Base-by-base conservation (phyloP, 2,329 filamentous ascomycete genomes). In the Bretziella fagacearum region DNA sequence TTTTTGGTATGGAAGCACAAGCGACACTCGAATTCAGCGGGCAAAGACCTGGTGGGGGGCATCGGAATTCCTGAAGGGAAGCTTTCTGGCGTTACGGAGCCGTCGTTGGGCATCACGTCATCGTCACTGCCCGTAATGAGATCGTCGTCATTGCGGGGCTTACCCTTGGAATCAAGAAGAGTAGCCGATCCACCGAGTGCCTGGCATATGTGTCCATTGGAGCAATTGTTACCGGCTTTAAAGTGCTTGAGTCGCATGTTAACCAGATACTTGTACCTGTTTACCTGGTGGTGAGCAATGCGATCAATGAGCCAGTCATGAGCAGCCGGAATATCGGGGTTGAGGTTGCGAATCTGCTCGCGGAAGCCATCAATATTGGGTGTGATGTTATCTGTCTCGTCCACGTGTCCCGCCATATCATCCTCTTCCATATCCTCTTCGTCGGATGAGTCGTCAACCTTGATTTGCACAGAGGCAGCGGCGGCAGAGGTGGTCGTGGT, bases 21-120 rank as follows among this genome's bases (percentile, higher is more conserved):
- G 30, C 82, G 80, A 55, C 87, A 95, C 64, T 95, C 87, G 52
- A 94, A 89, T 57, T 89, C 79, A 3, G 86, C 84, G 1, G 87
- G 87, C 5, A 95, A 69, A 13, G 74, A 73, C 49, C 67, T 71
- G 2, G 84, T 80, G 1, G 84, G 85, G 4, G 87, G 87, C 61
- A 84, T 73, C 5, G 84, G 85, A 4, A 94, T 85, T 18, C 85
- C 84, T 3, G 65, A 63, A 0, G 86, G 85, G 56, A 94, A 93
- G 52, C 77, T 81, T 15, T 86, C 81, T 7, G 73, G 67, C 10
- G 70, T 77, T 40, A 87, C 76, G 3, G 74, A 69, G 2, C 77
- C 79, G 54, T 93, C 85, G 1, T 72, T 67, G 3, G 70, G 68
- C n/a, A 74, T 74, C n/a, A 71, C 70, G 44, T 83, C 79, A 11